Conservation (phyloP, 2,329 filamentous ascomycete genomes). For the Colletotrichum godetiae region DNA sequence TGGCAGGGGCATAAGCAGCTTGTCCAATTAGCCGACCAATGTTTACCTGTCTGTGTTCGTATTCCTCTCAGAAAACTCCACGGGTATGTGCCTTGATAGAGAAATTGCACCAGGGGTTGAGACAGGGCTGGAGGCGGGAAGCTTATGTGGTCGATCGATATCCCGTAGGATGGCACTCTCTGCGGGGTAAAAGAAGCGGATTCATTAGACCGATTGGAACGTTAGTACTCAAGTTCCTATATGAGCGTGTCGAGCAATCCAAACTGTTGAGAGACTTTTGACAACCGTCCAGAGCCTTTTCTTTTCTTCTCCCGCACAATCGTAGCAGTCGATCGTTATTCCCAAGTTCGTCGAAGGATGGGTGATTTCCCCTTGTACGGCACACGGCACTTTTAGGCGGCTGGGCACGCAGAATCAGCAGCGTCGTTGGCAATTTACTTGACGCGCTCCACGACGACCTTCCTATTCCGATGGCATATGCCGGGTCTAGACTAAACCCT, state of each 20-base stretch:
- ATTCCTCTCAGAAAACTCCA: neutral
- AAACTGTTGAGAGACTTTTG: neutral
- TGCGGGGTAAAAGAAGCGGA: conserved; percentile 3
- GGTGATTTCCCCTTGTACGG: neutral
- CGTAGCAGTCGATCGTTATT: too few species aligned
- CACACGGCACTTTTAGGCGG: conserved; percentile 13
- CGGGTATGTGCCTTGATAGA: conserved; percentile 18
- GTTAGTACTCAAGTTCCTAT: neutral
- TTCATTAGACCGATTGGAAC: neutral
- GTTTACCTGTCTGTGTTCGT: neutral
- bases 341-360: neutral
- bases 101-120: neutral
- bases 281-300: too few species aligned
- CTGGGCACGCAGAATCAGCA: conserved; percentile 8
- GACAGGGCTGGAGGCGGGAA: conserved; percentile 4
- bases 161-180: neutral
- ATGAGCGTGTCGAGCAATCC: neutral
- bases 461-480: conserved; percentile 22
- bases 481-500: conserved; percentile 13
- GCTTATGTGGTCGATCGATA: conserved; percentile 22
- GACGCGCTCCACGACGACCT: conserved; percentile 5
- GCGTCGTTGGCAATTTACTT: neutral
- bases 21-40: neutral
- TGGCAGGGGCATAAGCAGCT: neutral
- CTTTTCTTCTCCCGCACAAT: too few species aligned